phyloP scores from a whole-genome alignment of 768 basidiomycete species.

The Tulasnella sp. region DNA sequence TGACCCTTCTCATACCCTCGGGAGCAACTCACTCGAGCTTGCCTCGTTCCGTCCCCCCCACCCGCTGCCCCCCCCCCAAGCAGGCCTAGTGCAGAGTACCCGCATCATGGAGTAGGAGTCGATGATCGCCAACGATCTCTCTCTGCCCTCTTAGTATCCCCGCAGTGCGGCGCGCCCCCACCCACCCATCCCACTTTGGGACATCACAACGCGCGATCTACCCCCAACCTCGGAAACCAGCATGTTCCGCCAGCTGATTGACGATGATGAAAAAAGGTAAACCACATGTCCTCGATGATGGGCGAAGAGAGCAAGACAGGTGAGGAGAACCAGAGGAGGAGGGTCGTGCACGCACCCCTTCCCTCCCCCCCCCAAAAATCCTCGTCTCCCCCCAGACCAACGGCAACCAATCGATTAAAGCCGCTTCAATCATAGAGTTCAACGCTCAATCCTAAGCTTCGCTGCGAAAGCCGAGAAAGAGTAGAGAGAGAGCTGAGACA shows the following conservation, averaged over 20 bases:
- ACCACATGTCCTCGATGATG: background rate
- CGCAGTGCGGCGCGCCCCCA: background rate
- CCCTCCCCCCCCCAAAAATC: background rate
- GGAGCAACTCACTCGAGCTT: constrained; percentile 4
- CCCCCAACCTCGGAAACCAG: background rate
- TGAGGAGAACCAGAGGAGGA: background rate
- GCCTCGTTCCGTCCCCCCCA: background rate
- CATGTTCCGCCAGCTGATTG: background rate
- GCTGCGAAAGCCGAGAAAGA: background rate
- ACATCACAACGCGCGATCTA: background rate
- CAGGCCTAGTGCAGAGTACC: background rate
- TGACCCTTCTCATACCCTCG: background rate
- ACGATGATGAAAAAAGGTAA: background rate
- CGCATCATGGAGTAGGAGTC: background rate
- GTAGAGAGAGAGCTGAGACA: background rate
- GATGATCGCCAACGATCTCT: background rate
- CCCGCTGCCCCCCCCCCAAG: background rate
- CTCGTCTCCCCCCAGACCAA: too few species aligned
- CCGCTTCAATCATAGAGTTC: background rate
- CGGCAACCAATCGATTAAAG: constrained; percentile 10
- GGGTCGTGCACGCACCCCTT: background rate
- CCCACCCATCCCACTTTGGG: background rate
- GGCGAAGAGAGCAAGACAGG: background rate
- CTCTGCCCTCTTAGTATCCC: too few species aligned
- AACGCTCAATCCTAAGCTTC: background rate